Conservation (phyloP, 2,329 filamentous ascomycete genomes). For the Apiospora arundinis region DNA sequence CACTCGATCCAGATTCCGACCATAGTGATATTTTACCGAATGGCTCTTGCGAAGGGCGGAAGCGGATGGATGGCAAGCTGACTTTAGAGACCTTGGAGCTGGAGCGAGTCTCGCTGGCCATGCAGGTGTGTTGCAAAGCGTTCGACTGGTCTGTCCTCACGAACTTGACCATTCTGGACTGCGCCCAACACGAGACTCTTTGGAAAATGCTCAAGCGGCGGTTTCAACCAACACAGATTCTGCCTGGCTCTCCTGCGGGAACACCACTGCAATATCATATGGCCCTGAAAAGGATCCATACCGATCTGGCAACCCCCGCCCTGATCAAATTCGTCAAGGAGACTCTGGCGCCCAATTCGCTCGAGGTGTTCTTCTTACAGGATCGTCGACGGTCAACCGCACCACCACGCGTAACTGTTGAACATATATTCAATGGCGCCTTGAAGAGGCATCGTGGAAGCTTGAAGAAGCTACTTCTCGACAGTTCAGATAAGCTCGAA, state of each 20-base stretch:
- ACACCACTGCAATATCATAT: constrained; percentile 62
- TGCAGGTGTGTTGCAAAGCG: constrained; percentile 71
- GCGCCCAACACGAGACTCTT: constrained; percentile 73
- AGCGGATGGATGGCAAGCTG: constrained; percentile 63
- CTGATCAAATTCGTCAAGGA: constrained; percentile 79
- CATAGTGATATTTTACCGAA: not conserved
- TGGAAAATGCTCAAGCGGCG: constrained; percentile 75
- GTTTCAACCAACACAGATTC: constrained; percentile 54
- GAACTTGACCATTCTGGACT: constrained; percentile 76
- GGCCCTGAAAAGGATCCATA: constrained; percentile 75
- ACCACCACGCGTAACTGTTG: constrained; percentile 63
- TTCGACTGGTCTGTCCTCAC: constrained; percentile 79
- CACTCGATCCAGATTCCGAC: not conserved
- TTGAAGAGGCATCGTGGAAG: constrained; percentile 74
- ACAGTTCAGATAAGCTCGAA: constrained; percentile 66
- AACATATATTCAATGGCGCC: constrained; percentile 73
- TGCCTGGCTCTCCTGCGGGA: constrained; percentile 39
- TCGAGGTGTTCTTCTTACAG: constrained; percentile 82
- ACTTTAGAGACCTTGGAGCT: constrained; percentile 75
- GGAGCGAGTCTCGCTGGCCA: constrained; percentile 76
- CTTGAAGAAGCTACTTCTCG: constrained; percentile 75
- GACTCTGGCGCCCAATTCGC: constrained; percentile 76
- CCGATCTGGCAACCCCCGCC: constrained; percentile 72
- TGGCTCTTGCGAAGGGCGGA: constrained; percentile 33
- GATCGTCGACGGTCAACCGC: constrained; percentile 60